Conservation (phyloP, 805 yeast genomes). For the Candida sithepensis region DNA sequence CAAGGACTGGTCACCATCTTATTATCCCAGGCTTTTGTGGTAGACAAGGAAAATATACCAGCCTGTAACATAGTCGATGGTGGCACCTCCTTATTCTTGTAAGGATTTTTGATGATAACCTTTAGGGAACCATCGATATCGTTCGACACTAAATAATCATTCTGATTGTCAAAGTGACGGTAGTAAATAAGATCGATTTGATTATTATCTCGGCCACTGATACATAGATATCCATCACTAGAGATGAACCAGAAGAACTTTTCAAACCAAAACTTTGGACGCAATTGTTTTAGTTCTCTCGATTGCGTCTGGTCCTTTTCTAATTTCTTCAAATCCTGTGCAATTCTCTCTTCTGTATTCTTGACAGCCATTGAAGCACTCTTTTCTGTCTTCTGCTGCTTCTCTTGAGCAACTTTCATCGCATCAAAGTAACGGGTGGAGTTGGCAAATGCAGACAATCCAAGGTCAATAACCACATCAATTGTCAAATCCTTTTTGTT, state of each 20-base stretch:
- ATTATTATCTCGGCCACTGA: conserved; percentile 79
- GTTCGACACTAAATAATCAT: conserved; percentile 69
- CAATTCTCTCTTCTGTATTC: conserved; percentile 76
- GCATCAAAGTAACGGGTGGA: conserved; percentile 77
- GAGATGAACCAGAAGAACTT: conserved; percentile 94
- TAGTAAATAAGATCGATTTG: conserved; percentile 81
- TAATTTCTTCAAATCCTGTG: conserved; percentile 63
- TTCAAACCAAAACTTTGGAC: conserved; percentile 87
- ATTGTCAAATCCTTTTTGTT: conserved; percentile 29
- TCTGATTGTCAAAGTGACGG: conserved; percentile 63
- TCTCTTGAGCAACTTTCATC: conserved; percentile 69
- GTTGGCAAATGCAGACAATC: conserved; percentile 80
- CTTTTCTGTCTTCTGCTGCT: conserved; percentile 76
- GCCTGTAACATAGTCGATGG: conserved; percentile 90
- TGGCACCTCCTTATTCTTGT: conserved; percentile 65
- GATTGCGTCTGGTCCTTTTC: conserved; percentile 53
- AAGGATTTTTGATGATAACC: conserved; percentile 80
- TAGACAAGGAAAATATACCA: conserved; percentile 75
- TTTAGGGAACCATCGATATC: conserved; percentile 72
- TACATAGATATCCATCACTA: conserved; percentile 78
- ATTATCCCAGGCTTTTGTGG: conserved; percentile 87
- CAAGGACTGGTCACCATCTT: conserved; percentile 81
- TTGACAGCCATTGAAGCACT: conserved; percentile 74
- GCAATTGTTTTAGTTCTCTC: conserved; percentile 47
- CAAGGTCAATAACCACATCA: conserved; percentile 62